Evolutionary conservation across 2,329 filamentous ascomycete species (phyloP).

Genomic region (Herpotrichia juniperi): DNA sequence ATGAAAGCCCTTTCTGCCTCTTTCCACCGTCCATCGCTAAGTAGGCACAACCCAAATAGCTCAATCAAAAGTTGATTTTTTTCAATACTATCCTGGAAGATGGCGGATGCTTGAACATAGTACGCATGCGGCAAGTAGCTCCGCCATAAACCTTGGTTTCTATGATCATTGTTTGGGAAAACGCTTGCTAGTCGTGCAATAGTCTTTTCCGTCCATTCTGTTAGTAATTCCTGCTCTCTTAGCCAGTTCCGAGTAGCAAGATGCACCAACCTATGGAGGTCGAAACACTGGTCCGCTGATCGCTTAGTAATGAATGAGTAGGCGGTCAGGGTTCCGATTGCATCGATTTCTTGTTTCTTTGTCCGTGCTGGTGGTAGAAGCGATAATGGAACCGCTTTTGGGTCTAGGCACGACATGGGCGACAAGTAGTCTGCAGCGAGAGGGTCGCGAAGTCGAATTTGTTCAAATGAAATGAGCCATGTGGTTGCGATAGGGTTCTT

Average conservation of each 20-base stretch:
- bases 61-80: slow-evolving; percentile 9
- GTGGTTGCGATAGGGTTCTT: slow-evolving; percentile 50
- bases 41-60: slow-evolving; percentile 17
- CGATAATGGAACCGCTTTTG: slow-evolving; percentile 15
- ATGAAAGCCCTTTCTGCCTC: slow-evolving; percentile 19
- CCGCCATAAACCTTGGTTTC: slow-evolving; percentile 26
- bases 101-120: slow-evolving; percentile 17
- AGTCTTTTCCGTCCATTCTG: slow-evolving; percentile 12
- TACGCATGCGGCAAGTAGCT: slow-evolving; percentile 21
- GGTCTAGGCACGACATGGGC: slow-evolving; percentile 26
- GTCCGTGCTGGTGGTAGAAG: slow-evolving; percentile 13
- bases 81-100: slow-evolving; percentile 2
- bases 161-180: slow-evolving; percentile 19
- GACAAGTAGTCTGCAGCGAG: slow-evolving; percentile 44
- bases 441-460: slow-evolving; percentile 21
- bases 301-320: slow-evolving; percentile 28
- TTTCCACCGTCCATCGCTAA: slow-evolving; percentile 15
- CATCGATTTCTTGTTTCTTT: slow-evolving; percentile 16
- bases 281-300: slow-evolving; percentile 5
- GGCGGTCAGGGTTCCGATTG: slow-evolving; percentile 24
- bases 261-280: slow-evolving; percentile 20
- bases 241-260: slow-evolving; percentile 21
- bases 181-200: slow-evolving; percentile 15
- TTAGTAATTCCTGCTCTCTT: slow-evolving; percentile 3
- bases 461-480: slow-evolving; percentile 53